phyloP scores from a whole-genome alignment of 345 rosid species.

The Brassica juncea region DNA sequence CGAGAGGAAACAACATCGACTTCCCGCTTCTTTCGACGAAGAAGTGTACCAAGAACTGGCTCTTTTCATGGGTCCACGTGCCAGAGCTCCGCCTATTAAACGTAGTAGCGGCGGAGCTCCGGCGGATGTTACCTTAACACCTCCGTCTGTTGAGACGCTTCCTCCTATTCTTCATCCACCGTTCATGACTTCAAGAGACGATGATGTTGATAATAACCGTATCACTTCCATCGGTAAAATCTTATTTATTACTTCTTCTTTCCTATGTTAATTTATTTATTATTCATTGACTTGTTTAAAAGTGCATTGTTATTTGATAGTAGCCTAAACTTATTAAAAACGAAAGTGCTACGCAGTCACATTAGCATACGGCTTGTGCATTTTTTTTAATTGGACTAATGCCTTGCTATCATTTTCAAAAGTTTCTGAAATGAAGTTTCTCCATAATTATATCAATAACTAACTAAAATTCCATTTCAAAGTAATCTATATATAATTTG shows the following conservation, averaged over 20 bases:
- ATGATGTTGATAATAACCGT: slow-evolving; percentile 23
- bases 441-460: not conserved
- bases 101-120: slow-evolving; percentile 8
- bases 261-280: not conserved
- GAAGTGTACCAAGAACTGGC: slow-evolving; percentile 91
- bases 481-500: not conserved
- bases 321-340: no score
- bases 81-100: slow-evolving; percentile 49
- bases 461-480: not conserved
- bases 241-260: not conserved
- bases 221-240: slow-evolving; percentile 26
- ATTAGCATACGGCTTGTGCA: slow-evolving; percentile 25
- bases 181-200: slow-evolving; percentile 30
- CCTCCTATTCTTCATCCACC: slow-evolving; percentile 61
- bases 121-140: not conserved
- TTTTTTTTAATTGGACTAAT: not conserved
- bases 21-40: slow-evolving; percentile 98
- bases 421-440: not conserved
- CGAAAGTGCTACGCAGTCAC: not conserved
- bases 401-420: not conserved
- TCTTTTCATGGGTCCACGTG: slow-evolving; percentile 87
- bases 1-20: slow-evolving; percentile 74
- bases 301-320: slow-evolving; percentile 8
- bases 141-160: slow-evolving; percentile 34
- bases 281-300: slow-evolving; percentile 23